These are phyloP conservation scores for Cyclotella cryptica DNA, from an alignment of 108 stramenopile genomes.

Conservation along the genomic window DNA sequence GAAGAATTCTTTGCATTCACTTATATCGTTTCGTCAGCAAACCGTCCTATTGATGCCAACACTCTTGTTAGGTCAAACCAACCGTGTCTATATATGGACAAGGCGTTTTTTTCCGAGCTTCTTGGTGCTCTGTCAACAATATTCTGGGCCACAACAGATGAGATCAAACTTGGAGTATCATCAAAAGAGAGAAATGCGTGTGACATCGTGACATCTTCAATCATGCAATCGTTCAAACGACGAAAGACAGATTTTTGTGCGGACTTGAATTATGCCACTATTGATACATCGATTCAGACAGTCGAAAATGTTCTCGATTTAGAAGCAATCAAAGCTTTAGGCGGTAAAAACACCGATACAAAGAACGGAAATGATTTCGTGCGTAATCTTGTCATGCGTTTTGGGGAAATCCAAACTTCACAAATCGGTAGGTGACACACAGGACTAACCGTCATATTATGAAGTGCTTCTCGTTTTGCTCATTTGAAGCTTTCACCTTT, in stretches of 20 bases:
- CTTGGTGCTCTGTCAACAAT: constrained; percentile 79
- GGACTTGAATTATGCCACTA: constrained; percentile 46
- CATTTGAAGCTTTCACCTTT: not conserved
- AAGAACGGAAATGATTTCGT: constrained; percentile 35
- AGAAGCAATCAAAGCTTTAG: constrained; percentile 58
- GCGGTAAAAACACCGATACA: constrained; percentile 10
- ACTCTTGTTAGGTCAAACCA: constrained; percentile 59
- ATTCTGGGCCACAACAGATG: constrained; percentile 81
- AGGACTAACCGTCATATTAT: not conserved
- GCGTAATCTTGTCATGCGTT: constrained; percentile 44
- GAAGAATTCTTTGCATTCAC: constrained; percentile 59
- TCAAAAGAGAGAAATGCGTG: constrained; percentile 26
- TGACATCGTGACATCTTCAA: constrained; percentile 23
- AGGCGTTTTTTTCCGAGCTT: constrained; percentile 57
- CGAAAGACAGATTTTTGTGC: constrained; percentile 31
- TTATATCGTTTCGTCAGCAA: constrained; percentile 37
- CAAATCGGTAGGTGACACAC: constrained; percentile 48
- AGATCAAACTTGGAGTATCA: constrained; percentile 41
- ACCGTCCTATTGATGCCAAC: constrained; percentile 44
- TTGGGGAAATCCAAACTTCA: constrained; percentile 67
- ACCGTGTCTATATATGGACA: constrained; percentile 63
- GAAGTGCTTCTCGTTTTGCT: not conserved
- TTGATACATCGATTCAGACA: constrained; percentile 68
- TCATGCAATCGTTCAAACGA: constrained; percentile 23
- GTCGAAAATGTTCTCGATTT: constrained; percentile 69